Conservation (phyloP, 2,329 filamentous ascomycete genomes). For the Fusarium beomiforme region DNA sequence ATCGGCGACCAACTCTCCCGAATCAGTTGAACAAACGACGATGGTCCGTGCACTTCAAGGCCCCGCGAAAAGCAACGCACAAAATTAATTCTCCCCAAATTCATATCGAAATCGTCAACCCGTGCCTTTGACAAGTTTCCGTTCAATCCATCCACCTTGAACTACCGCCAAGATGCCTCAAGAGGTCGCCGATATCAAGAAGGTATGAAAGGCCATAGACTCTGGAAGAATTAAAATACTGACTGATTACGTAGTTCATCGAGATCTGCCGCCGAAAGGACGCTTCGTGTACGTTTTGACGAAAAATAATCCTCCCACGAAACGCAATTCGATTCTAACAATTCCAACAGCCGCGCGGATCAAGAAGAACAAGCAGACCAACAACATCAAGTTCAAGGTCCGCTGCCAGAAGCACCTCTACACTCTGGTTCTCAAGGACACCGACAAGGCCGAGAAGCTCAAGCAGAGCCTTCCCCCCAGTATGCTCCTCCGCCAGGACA, state of each 20-base stretch:
- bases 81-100: slow-evolving; percentile 48
- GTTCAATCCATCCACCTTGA: slow-evolving; percentile 43
- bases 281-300: slow-evolving; percentile 87
- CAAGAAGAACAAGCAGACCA: slow-evolving; percentile 93
- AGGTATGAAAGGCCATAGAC: slow-evolving; percentile 57
- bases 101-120: slow-evolving; percentile 41
- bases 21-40: not conserved
- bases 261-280: slow-evolving; percentile 99
- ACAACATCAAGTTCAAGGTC: slow-evolving; percentile 99
- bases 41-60: slow-evolving; percentile 41
- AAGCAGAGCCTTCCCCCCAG: slow-evolving; percentile 98
- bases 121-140: slow-evolving; percentile 41
- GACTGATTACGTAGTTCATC: slow-evolving; percentile 82
- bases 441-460: slow-evolving; percentile 99
- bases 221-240: slow-evolving; percentile 38
- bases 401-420: slow-evolving; percentile 96
- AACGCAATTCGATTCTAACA: slow-evolving; percentile 43
- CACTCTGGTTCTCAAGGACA: slow-evolving; percentile 98
- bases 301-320: slow-evolving; percentile 17
- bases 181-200: slow-evolving; percentile 98
- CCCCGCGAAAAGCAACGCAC: slow-evolving; percentile 46
- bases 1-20: slow-evolving; percentile 38
- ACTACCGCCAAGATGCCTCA: slow-evolving; percentile 87
- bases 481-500: slow-evolving; percentile 62
- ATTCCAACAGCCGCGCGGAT: slow-evolving; percentile 77